A percentile compares a stretch with the other conserved stretches of the same genome.
phyloP scores from a whole-genome alignment of 176 grass and related monocot species.

The Thinopyrum elongatum region DNA sequence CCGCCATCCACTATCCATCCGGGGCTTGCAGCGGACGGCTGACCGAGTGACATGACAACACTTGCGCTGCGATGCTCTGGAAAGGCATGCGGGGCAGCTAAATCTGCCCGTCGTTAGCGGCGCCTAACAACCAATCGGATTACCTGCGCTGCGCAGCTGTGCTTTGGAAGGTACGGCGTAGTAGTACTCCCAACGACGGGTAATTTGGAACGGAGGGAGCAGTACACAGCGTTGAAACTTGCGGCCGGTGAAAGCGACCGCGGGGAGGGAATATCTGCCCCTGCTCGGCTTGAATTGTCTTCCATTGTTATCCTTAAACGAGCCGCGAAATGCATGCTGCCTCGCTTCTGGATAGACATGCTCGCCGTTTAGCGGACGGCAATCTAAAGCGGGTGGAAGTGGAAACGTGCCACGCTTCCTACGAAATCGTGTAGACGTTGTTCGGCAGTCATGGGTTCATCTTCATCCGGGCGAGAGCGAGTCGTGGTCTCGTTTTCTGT shows the following conservation, averaged over 20 bases:
- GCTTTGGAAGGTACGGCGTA: not conserved
- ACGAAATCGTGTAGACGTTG: too few species aligned
- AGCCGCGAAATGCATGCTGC: not conserved
- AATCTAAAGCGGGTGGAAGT: not conserved
- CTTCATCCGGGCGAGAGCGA: too few species aligned
- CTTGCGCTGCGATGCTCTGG: not conserved
- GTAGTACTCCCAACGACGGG: too few species aligned
- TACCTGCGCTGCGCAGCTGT: not conserved
- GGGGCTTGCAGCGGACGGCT: not conserved
- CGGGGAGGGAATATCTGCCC: not conserved
- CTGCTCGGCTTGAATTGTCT: not conserved
- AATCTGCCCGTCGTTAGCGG: not conserved
- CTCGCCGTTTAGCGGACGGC: not conserved
- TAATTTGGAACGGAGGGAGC: too few species aligned
- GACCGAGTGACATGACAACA: not conserved
- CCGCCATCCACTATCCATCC: not conserved
- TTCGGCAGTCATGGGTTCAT: too few species aligned
- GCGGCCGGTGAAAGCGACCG: not conserved
- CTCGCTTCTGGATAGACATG: not conserved
- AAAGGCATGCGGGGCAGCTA: not conserved
- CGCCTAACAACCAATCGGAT: constrained; percentile 2
- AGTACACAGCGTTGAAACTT: not conserved
- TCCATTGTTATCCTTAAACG: not conserved
- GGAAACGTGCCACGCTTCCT: constrained; percentile 12
- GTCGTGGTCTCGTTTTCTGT: too few species aligned